Evolutionary conservation across 208 protist species (phyloP), one percentile per base, ranked within the genome.

Genomic region (Trichomonas gallinae): DNA sequence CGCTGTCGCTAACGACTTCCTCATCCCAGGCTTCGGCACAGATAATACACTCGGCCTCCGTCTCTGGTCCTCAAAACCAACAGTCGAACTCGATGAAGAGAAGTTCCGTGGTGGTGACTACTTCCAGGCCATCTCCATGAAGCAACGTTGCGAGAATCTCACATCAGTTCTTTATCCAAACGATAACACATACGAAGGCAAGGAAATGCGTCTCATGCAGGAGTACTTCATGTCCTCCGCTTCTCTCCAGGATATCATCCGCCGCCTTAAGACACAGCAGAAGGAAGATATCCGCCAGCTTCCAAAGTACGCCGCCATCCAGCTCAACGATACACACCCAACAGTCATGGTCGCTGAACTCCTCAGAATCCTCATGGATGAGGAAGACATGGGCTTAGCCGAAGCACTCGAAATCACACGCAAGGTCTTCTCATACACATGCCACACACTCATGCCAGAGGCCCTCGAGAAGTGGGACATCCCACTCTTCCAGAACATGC

Each of bases 311-410:
- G 96, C 81, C 82, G 97, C 97, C 11, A 98, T 99, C 91, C 98
- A 99, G 97, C 96, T 98, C 10, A 99, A 99, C 93, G 98, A 99
- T 96, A 99, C 98, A 15, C 98, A 99, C 96, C 98, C 98, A 23
- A 97, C 98, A 34, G 44, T 99, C 0, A 98, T 97, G 96, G 98
- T 98, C 42, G 97, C 98, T 36, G 98, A 99, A 96, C 96, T 99
- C 9, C 97, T 98, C 97, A 97, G 98, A 96, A 97, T 98, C 17
- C 42, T 98, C 0, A 58, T 98, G 17, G 98, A 98, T 96, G 96
- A 98, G 13, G 96, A 98, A 34, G 51, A 88, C 42, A 42, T 98
- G 1, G 31, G 17, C 1, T 93, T 93, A 13, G 21, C 0, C 8
- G 87, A 93, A 51, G 40, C 87, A 10, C 46, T 44, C 13, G 87